A percentile compares a stretch with the other conserved stretches of the same genome.
phyloP scores from a whole-genome alignment of 208 protist species.

The Wallacemonas sp. region DNA sequence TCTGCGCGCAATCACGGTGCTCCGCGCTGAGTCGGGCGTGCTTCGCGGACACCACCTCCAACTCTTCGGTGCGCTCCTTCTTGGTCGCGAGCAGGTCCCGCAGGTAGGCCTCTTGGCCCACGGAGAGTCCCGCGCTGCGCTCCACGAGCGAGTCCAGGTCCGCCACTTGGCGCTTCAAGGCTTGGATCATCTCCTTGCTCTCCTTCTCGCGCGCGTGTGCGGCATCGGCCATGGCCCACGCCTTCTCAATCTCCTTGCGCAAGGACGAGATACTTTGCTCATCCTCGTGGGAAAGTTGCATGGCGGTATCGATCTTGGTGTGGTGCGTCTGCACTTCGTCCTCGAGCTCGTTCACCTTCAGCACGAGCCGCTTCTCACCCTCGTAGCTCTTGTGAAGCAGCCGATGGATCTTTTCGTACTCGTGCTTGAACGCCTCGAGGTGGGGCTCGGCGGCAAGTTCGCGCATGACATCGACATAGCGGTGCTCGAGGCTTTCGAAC shows the following conservation, averaged over 20 bases:
- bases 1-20: conserved; percentile 40
- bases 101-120: conserved; percentile 95
- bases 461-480: conserved; percentile 93
- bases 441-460: conserved; percentile 94
- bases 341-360: conserved; percentile 94
- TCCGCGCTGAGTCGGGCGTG: conserved; percentile 66
- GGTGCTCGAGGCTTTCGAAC: conserved; percentile 93
- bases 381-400: conserved; percentile 97
- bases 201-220: conserved; percentile 96
- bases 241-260: conserved; percentile 96
- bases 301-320: conserved; percentile 95
- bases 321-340: conserved; percentile 95
- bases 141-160: conserved; percentile 94
- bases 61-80: conserved; percentile 92
- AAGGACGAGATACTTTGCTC: conserved; percentile 94
- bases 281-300: conserved; percentile 96
- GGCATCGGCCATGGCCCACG: conserved; percentile 97
- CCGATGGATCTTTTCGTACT: conserved; percentile 98
- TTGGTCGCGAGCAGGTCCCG: conserved; percentile 93
- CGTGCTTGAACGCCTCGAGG: conserved; percentile 94
- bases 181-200: conserved; percentile 94
- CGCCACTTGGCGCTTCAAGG: conserved; percentile 95
- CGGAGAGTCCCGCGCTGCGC: conserved; percentile 89
- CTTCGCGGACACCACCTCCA: conserved; percentile 66
- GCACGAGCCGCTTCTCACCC: conserved; percentile 96